These are phyloP conservation scores for Zygosaccharomyces gambellarensis DNA, from an alignment of 805 yeast genomes.

Conservation along the genomic window DNA sequence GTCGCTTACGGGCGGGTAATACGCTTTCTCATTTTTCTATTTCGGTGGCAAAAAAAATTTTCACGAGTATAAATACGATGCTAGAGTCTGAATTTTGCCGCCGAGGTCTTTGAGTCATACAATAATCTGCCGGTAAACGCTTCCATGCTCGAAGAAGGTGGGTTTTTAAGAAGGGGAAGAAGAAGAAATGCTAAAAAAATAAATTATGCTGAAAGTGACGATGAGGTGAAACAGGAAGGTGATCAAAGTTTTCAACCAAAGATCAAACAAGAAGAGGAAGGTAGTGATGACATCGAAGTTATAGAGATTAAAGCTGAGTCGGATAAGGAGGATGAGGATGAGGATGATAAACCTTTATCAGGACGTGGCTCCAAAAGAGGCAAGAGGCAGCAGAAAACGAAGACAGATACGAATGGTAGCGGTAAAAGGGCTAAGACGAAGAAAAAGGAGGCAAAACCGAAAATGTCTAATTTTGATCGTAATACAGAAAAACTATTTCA, in stretches of 20 bases:
- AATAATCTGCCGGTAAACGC: background rate
- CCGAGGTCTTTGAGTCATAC: background rate
- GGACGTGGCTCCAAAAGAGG: constrained; percentile 14
- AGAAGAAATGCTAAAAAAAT: constrained; percentile 29
- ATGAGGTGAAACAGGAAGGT: constrained; percentile 8
- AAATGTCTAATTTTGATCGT: constrained; percentile 63
- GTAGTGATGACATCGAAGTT: constrained; percentile 3
- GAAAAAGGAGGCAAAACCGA: constrained; percentile 19
- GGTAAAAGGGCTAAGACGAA: constrained; percentile 17
- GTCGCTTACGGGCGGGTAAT: background rate
- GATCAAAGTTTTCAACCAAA: background rate
- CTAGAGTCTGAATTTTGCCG: background rate
- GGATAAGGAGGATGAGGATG: constrained; percentile 10
- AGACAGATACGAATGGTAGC: constrained; percentile 16
- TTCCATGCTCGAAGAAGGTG: constrained; percentile 27
- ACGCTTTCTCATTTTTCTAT: background rate
- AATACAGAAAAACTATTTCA: constrained; percentile 64
- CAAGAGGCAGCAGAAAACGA: constrained; percentile 29
- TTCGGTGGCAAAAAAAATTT: background rate
- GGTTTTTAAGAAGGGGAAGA: constrained; percentile 30
- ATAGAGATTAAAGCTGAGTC: background rate
- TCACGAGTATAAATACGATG: background rate
- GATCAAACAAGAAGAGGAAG: constrained; percentile 1
- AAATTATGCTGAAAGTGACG: constrained; percentile 35
- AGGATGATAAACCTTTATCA: background rate